Base-by-base conservation (phyloP, 2,329 filamentous ascomycete genomes). In the Coccinonectria pachysandricola region DNA sequence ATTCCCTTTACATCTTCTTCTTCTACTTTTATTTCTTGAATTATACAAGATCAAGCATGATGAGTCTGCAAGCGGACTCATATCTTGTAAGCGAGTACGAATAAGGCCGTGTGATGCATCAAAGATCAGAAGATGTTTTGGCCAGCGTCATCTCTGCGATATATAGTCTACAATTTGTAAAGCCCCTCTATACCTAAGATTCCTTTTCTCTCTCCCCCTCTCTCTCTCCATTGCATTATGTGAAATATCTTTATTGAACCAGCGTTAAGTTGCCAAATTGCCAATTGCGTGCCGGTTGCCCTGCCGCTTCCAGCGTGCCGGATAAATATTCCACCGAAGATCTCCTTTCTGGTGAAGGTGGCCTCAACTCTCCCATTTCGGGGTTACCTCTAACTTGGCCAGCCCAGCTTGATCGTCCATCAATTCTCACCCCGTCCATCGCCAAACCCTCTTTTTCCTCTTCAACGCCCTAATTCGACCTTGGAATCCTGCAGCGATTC, bases 261-360 rank as follows among this genome's bases (percentile, higher is more conserved):
- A n/a, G n/a, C n/a, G n/a, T n/a, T n/a, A n/a, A n/a, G n/a, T n/a
- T n/a, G n/a, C n/a, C n/a, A n/a, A n/a, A n/a, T n/a, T n/a, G n/a
- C n/a, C n/a, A n/a, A n/a, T n/a, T n/a, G n/a, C n/a, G n/a, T n/a
- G n/a, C n/a, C n/a, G n/a, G n/a, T n/a, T n/a, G n/a, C n/a, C n/a
- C n/a, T n/a, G n/a, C n/a, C n/a, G n/a, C n/a, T n/a, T n/a, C n/a
- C n/a, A n/a, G 17, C 7, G 17, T 19, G 17, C 7, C 53, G 53
- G 53, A 57, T 35, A 43, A 57, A 50, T 27, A 33, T 53, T 55
- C 28, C 19, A 30, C 49, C 52, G 52, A 27, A 19, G 16, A 28
- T 25, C 30, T 37, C 34, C 35, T 49, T 55, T 56, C 48, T 54
- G 44, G 55, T 39, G 57, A 58, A 58, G 53, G 56, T 60, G 57